These are phyloP conservation scores for Quercus alba DNA, from an alignment of 306 rosid genomes.

Conservation along the genomic window DNA sequence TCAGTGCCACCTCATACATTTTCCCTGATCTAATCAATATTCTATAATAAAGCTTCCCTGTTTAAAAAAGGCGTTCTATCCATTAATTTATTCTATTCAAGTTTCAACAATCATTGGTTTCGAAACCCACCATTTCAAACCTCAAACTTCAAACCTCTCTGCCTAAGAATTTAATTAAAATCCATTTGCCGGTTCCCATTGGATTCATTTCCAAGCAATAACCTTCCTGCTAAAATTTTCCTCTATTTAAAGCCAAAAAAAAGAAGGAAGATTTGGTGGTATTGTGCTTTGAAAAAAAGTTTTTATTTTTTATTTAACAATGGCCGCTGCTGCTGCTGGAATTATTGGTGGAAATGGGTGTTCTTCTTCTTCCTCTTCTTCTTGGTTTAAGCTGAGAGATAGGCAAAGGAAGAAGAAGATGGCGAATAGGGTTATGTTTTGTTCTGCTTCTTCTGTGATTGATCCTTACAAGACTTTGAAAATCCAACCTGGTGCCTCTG, in stretches of 20 bases:
- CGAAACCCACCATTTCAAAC: slow-evolving; percentile 3
- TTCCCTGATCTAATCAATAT: background rate
- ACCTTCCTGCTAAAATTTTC: slow-evolving; percentile 4
- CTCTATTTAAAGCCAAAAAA: slow-evolving; percentile 12
- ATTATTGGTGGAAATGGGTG: slow-evolving; percentile 38
- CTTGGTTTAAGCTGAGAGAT: slow-evolving; percentile 41
- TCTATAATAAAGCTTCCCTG: slow-evolving; percentile 3
- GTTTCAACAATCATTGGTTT: background rate
- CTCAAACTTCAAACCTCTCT: background rate
- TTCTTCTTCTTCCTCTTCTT: slow-evolving; percentile 33
- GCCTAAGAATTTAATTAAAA: slow-evolving; percentile 3
- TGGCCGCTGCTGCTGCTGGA: slow-evolving; percentile 66
- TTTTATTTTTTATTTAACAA: slow-evolving; percentile 6
- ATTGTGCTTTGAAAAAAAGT: background rate
- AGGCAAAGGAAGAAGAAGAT: slow-evolving; percentile 22
- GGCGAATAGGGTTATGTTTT: slow-evolving; percentile 30
- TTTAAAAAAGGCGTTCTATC: background rate
- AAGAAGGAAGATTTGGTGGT: slow-evolving; percentile 3
- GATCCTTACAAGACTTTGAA: slow-evolving; percentile 73
- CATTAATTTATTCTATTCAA: background rate
- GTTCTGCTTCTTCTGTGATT: slow-evolving; percentile 36
- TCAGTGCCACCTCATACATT: background rate
- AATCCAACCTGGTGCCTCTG: slow-evolving; percentile 68
- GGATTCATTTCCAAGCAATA: slow-evolving; percentile 19
- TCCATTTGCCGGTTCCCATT: slow-evolving; percentile 28